Percentiles rank a stretch among this genome's conserved stretches.
phyloP scores from a whole-genome alignment of 129 eudicot species.

The Centaurea solstitialis region DNA sequence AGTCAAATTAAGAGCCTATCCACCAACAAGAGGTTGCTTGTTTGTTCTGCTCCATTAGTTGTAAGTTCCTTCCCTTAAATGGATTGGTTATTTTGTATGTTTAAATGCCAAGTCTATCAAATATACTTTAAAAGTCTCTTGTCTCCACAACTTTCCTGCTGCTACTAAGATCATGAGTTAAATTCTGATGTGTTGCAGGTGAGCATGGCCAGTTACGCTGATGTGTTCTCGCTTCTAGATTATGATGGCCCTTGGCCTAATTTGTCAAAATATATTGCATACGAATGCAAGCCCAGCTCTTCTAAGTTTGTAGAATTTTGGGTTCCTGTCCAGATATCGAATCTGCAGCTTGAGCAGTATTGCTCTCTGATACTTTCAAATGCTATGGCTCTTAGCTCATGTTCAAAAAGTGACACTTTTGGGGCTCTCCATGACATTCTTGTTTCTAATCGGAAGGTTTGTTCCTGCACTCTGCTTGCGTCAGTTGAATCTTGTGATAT shows the following conservation, averaged over 20 bases:
- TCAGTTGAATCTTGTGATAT: background rate
- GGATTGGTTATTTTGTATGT: background rate
- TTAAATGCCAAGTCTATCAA: background rate
- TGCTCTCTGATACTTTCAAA: slow-evolving; percentile 72
- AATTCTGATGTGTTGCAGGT: slow-evolving; percentile 48
- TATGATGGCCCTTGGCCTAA: slow-evolving; percentile 26
- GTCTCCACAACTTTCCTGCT: slow-evolving; percentile 3
- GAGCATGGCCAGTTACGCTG: slow-evolving; percentile 38
- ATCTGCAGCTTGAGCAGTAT: slow-evolving; percentile 92
- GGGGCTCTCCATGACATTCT: slow-evolving; percentile 74
- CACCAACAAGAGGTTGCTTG: slow-evolving; percentile 50
- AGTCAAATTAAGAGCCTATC: slow-evolving; percentile 45
- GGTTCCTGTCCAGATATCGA: slow-evolving; percentile 83
- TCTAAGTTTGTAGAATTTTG: slow-evolving; percentile 74
- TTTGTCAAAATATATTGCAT: slow-evolving; percentile 41
- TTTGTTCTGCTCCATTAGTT: slow-evolving; percentile 50
- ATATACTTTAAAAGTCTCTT: background rate
- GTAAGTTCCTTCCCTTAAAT: slow-evolving; percentile 31
- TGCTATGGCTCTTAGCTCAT: slow-evolving; percentile 56
- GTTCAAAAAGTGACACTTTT: slow-evolving; percentile 53
- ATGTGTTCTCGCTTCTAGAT: slow-evolving; percentile 57
- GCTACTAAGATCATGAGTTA: slow-evolving; percentile 2
- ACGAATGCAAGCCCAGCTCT: slow-evolving; percentile 41
- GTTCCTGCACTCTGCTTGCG: slow-evolving; percentile 13
- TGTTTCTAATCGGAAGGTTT: slow-evolving; percentile 72